phyloP scores from a whole-genome alignment of 441 rosid genomes.

The Lepidium campestre region DNA sequence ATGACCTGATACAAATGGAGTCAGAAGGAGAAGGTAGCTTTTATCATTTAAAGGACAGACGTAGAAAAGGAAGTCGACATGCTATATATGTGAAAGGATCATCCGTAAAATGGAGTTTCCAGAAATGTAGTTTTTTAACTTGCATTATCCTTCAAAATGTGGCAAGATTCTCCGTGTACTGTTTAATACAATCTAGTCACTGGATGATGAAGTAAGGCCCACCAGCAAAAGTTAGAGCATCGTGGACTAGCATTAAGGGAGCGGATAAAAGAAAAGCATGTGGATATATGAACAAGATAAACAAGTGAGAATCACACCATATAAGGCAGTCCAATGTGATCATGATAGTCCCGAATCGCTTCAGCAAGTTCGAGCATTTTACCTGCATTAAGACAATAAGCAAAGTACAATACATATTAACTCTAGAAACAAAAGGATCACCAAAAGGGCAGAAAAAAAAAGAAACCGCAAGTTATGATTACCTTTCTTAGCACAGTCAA shows the following conservation, averaged over 20 bases:
- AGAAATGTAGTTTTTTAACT: background rate
- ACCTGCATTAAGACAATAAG: conserved; percentile 36
- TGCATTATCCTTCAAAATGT: background rate
- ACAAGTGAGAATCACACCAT: conserved; percentile 44
- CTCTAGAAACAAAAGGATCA: background rate
- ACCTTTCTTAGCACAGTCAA: conserved; percentile 90
- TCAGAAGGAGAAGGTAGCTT: background rate
- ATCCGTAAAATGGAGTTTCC: background rate
- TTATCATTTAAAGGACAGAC: background rate
- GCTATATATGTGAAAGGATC: background rate
- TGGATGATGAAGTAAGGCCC: background rate
- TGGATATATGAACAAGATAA: background rate
- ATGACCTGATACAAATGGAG: background rate
- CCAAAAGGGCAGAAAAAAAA: conserved; percentile 2
- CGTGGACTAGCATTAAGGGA: background rate
- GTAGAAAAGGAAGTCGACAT: background rate
- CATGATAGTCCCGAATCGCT: conserved; percentile 93
- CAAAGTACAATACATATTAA: background rate
- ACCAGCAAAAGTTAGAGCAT: background rate
- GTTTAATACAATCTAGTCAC: background rate
- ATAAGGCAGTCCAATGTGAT: conserved; percentile 70
- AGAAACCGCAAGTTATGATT: background rate
- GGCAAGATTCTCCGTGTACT: background rate
- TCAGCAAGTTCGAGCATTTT: conserved; percentile 87
- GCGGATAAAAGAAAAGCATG: background rate